Evolutionary conservation across 257 asterid genomes (phyloP), one percentile per base, ranked within the genome.

Genomic region (Nicotiana tabacum): DNA sequence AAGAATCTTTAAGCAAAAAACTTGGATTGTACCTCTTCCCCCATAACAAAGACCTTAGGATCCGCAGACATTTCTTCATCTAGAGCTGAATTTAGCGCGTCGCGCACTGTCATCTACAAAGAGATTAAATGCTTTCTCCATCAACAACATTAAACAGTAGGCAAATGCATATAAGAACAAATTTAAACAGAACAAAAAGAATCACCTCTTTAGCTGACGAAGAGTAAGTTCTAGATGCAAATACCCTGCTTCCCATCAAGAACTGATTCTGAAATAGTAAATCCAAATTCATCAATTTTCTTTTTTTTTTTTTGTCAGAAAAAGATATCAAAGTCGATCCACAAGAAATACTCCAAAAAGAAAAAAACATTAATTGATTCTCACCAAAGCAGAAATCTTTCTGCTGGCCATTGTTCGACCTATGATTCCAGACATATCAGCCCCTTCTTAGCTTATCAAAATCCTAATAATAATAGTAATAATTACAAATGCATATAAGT

Each of bases 61-160:
- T 96, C 98, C 24, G 99, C 99, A 21, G 98, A 89, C 98, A 96
- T 96, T 92, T 96, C 99, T 85, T 96, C 99, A 82, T 94, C 97
- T 43, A 96, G 88, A 57, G 98, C 98, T 62, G 98, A 94, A 89
- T 94, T 96, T 69, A 96, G 83, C 57, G 98, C 99, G 51, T 96
- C 98, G 30, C 98, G 96, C 83, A 94, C 98, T 13, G 94, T 96
- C 95, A 96, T 96, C 98, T 96, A 89, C 86, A 87, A 81, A 32
- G 76, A 53, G 58, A 11, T 39, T 37, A 13, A 81, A 61, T 30
- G 35, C 46, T 2, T 66, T 62, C 27, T 12, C 27, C 6, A 66
- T 80, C 33, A 83, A 55, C 37, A 48, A 0, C 53, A 33, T 0
- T 76, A 51, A 43, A 56, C 43, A 48, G 27, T 13, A 67, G 24